Evolutionary conservation across 805 yeast genomes (phyloP).

Genomic region (Isabelozyma rhagii): DNA sequence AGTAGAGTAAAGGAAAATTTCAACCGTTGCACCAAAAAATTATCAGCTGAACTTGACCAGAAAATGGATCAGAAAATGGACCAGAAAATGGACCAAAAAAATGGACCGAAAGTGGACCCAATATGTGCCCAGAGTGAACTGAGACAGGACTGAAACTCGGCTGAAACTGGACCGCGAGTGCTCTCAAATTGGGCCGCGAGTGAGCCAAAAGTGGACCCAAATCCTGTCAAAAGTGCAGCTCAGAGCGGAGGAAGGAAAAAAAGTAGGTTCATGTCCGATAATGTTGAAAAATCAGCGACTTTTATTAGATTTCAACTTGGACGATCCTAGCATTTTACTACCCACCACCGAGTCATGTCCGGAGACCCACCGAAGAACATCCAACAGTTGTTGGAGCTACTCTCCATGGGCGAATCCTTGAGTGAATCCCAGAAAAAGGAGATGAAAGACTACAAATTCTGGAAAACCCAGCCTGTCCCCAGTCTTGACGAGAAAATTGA

Average conservation of each 20-base stretch:
- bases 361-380: constrained; percentile 32
- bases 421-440: constrained; percentile 60
- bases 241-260: neutral
- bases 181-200: too few species aligned
- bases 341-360: neutral
- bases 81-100: too few species aligned
- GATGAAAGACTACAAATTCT: constrained; percentile 89
- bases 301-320: too few species aligned
- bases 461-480: constrained; percentile 97
- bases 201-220: neutral
- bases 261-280: too few species aligned
- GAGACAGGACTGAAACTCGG: too few species aligned
- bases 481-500: constrained; percentile 63
- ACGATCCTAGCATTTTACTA: too few species aligned
- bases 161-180: too few species aligned
- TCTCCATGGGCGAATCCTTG: constrained; percentile 53
- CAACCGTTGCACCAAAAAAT: constrained; percentile 4
- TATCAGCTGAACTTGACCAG: too few species aligned
- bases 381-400: constrained; percentile 57
- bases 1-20: constrained; percentile 1
- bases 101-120: too few species aligned
- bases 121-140: too few species aligned
- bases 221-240: neutral
- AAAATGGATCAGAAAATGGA: neutral
- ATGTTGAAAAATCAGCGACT: too few species aligned